phyloP scores from a whole-genome alignment of 106 monocot genomes.

The Narthecium ossifragum region DNA sequence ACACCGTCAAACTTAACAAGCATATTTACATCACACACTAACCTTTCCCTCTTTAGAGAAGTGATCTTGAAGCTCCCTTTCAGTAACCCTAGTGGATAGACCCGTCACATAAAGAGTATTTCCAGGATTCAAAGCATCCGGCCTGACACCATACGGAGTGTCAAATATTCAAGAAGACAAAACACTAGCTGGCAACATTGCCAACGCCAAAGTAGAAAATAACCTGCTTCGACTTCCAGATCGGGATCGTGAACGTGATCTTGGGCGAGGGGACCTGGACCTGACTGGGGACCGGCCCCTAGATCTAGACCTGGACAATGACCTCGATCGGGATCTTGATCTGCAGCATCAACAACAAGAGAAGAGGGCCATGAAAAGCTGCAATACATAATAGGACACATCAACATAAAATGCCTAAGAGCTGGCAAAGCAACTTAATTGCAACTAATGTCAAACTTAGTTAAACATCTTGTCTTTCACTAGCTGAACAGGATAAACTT shows the following conservation, averaged over 20 bases:
- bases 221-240: slow-evolving; percentile 45
- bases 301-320: slow-evolving; percentile 18
- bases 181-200: background rate
- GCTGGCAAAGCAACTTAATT: no score
- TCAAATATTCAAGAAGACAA: background rate
- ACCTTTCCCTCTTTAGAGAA: slow-evolving; percentile 95
- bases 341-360: slow-evolving; percentile 7
- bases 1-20: background rate
- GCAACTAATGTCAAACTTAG: no score
- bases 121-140: slow-evolving; percentile 44
- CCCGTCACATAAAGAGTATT: slow-evolving; percentile 95
- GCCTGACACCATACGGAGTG: slow-evolving; percentile 11
- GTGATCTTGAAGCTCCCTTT: slow-evolving; percentile 74
- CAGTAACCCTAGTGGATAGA: slow-evolving; percentile 78
- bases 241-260: slow-evolving; percentile 30
- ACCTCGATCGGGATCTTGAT: slow-evolving; percentile 22
- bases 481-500: no score
- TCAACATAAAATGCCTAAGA: no score
- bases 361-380: background rate
- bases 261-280: slow-evolving; percentile 26
- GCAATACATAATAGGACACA: no score
- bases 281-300: slow-evolving; percentile 28
- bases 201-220: background rate
- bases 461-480: no score
- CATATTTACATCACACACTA: background rate